Conservation (phyloP, 2,329 filamentous ascomycete species). For the Penicillium sclerotiorum region DNA sequence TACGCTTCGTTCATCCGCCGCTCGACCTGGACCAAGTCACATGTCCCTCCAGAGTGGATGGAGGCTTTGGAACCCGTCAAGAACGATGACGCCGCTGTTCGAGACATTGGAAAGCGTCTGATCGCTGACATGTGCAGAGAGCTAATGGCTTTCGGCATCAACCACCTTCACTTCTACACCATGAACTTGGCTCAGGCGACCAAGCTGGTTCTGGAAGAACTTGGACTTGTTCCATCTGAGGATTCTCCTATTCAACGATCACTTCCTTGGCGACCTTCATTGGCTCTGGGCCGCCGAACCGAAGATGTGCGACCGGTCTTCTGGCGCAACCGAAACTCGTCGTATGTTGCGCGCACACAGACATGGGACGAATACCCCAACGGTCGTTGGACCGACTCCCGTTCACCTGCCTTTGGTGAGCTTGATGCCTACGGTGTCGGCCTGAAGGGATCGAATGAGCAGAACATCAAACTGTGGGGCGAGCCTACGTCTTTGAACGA, state of each 20-base stretch:
- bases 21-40: slow-evolving; percentile 87
- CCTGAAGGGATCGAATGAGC: slow-evolving; percentile 90
- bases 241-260: slow-evolving; percentile 81
- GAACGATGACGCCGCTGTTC: slow-evolving; percentile 91
- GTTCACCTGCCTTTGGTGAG: slow-evolving; percentile 94
- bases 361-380: slow-evolving; percentile 99
- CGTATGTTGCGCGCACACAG: slow-evolving; percentile 91
- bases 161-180: slow-evolving; percentile 96
- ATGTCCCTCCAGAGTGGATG: slow-evolving; percentile 79
- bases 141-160: slow-evolving; percentile 78
- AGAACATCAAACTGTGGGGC: slow-evolving; percentile 94
- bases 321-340: slow-evolving; percentile 96
- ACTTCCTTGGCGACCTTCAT: slow-evolving; percentile 95
- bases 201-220: slow-evolving; percentile 88
- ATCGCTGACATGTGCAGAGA: slow-evolving; percentile 89
- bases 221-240: slow-evolving; percentile 76
- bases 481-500: slow-evolving; percentile 78
- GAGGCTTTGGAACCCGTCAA: slow-evolving; percentile 86
- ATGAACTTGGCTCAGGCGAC: slow-evolving; percentile 98
- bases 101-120: slow-evolving; percentile 83
- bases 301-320: slow-evolving; percentile 98
- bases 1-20: slow-evolving; percentile 90
- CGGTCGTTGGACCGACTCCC: slow-evolving; percentile 95
- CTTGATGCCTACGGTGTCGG: slow-evolving; percentile 93
- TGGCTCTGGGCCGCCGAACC: slow-evolving; percentile 81